These are phyloP conservation scores for Boletus mariae DNA, from an alignment of 1,284 basidiomycete species.

Conservation along the genomic window DNA sequence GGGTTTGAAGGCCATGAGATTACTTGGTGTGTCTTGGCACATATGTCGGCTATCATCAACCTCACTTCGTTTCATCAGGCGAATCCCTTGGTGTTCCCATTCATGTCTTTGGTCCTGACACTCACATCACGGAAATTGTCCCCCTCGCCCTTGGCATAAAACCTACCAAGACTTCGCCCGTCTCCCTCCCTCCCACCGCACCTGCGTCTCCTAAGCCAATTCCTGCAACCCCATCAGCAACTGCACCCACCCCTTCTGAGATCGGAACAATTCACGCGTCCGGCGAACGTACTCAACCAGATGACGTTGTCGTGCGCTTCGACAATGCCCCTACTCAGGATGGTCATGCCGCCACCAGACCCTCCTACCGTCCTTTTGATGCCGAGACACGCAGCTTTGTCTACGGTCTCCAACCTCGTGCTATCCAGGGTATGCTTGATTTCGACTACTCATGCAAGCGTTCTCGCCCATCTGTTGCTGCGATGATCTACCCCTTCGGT, in stretches of 20 bases:
- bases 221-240: constrained; percentile 20
- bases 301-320: constrained; percentile 90
- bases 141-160: constrained; percentile 92
- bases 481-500: constrained; percentile 99
- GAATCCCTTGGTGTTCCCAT: constrained; percentile 98
- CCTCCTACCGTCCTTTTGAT: constrained; percentile 88
- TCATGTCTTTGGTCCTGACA: constrained; percentile 96
- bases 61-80: constrained; percentile 33
- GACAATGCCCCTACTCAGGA: constrained; percentile 42
- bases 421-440: constrained; percentile 99
- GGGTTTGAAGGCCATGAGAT: constrained; percentile 97
- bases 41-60: background rate
- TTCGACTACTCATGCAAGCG: constrained; percentile 99
- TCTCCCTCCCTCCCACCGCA: constrained; percentile 40
- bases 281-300: constrained; percentile 79
- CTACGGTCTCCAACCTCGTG: constrained; percentile 97
- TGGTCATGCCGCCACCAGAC: constrained; percentile 45
- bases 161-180: constrained; percentile 36
- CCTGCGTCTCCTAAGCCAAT: constrained; percentile 39
- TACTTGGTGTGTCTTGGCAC: constrained; percentile 55
- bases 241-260: constrained; percentile 36
- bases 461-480: constrained; percentile 89
- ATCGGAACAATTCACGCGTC: constrained; percentile 78
- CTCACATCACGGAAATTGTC: constrained; percentile 98
- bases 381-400: constrained; percentile 92